These are phyloP conservation scores for Triticum turgidum DNA, from an alignment of 176 grass and related monocot species.

Conservation along the genomic window DNA sequence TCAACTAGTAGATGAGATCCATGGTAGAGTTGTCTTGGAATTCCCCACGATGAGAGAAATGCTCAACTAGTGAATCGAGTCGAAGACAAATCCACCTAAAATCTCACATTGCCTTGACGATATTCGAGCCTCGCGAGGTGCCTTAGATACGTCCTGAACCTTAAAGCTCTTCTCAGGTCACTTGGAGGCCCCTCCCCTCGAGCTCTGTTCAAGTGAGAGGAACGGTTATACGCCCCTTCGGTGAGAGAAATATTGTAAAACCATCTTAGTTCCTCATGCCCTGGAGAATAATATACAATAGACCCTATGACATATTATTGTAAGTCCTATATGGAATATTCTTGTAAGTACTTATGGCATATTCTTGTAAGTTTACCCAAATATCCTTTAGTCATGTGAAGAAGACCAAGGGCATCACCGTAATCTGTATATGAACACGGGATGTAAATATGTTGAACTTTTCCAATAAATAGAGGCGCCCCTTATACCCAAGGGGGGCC, in stretches of 20 bases:
- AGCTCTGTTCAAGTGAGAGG: no score
- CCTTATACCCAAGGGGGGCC: neutral
- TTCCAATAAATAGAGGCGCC: neutral
- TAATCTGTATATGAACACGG: neutral
- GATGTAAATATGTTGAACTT: neutral
- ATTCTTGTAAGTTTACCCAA: neutral
- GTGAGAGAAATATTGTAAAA: neutral
- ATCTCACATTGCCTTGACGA: no score
- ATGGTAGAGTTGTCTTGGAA: no score
- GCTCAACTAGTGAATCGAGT: no score
- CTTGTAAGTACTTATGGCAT: neutral
- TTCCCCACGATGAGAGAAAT: no score
- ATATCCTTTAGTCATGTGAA: neutral
- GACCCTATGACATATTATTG: neutral
- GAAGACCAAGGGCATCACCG: neutral
- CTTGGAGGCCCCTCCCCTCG: no score
- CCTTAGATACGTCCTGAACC: no score
- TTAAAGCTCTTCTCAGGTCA: no score
- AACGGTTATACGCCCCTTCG: no score
- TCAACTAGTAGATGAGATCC: no score
- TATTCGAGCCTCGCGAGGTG: no score
- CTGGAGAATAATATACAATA: neutral
- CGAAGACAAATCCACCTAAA: no score
- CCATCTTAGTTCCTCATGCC: neutral
- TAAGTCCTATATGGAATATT: neutral